Evolutionary conservation across 768 basidiomycete species (phyloP).

Genomic region (Phylloporus sp.): DNA sequence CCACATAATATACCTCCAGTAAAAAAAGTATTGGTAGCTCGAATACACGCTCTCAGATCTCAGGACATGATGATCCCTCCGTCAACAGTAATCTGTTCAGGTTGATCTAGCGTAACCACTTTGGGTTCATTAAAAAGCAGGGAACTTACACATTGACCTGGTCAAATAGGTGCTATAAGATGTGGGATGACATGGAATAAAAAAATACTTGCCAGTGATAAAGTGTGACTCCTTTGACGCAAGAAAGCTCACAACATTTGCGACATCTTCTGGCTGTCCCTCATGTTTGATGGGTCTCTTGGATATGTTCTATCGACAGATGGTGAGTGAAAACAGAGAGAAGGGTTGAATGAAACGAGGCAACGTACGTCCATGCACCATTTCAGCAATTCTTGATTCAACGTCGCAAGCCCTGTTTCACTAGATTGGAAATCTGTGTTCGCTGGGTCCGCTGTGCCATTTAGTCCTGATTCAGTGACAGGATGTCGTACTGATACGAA

Average conservation of each 20-base stretch:
- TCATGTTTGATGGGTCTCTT: conserved; percentile 6
- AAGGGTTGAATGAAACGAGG: neutral
- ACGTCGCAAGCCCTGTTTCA: neutral
- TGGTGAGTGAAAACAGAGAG: neutral
- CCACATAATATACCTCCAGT: neutral
- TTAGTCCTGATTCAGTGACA: neutral
- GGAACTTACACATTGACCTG: neutral
- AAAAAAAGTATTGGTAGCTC: neutral
- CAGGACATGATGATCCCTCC: neutral
- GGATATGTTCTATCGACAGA: neutral
- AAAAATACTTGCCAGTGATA: neutral
- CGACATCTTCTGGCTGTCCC: conserved; percentile 33
- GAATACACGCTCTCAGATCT: neutral
- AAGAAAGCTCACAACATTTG: conserved; percentile 35
- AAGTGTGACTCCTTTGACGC: conserved; percentile 34
- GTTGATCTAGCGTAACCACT: neutral
- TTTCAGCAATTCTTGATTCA: neutral
- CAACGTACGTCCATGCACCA: conserved; percentile 3
- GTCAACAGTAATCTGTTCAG: neutral
- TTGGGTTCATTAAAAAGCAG: no score
- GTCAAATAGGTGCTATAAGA: neutral
- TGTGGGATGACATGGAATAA: no score
- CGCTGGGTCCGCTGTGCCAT: neutral
- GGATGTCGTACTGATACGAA: neutral
- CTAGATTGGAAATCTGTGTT: neutral